Evolutionary conservation across 1,139 yeast genomes (phyloP), one percentile per base, ranked within the genome.

Genomic region (Pichia cactophila): DNA sequence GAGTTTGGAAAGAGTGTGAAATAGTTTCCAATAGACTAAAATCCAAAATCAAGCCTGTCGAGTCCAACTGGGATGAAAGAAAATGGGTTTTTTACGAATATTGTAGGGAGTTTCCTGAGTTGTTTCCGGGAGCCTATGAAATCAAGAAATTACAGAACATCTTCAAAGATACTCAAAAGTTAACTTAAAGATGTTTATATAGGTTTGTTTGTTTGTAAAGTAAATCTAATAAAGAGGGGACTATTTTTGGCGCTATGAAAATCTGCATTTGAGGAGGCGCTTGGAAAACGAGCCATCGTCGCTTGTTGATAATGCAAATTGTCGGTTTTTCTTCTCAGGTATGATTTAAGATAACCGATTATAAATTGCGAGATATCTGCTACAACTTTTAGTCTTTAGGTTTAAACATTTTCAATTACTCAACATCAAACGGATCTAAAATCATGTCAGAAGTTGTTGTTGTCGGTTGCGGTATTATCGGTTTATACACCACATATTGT

Each of bases 401-500:
- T 23, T 23, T 3, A 23, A 4, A 5, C 23, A 23, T 23, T 23
- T 23, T 20, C 20, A 20, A 20, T 20, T 20, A 20, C 23, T 23
- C 23, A 23, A 23, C 23, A 23, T 20, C 20, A 20, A 20, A 20
- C 20, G 20, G 20, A 20, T 20, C 20, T 23, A 3, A 23, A 5
- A 23, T 23, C 5, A 23, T 53, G 57, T 48, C 57, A 16, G 46
- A 54, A 33, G 51, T 52, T 48, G 63, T 60, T 38, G 60, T 63
- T 39, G 42, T 60, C 16, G 67, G 67, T 17, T 49, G 87, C 3
- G 95, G 95, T 20, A 80, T 86, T 44, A 70, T 81, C 50, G 94
- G 94, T 33, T 72, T 86, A 28, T 79, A 79, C 56, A 83, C 89
- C 44, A 73, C 80, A 2, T 84, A 74, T 46, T 69, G 72, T 46